A percentile compares a stretch with the other conserved stretches of the same genome.
Conservation (phyloP, 352 stramenopile genomes). For the Blastocystis sp. region DNA sequence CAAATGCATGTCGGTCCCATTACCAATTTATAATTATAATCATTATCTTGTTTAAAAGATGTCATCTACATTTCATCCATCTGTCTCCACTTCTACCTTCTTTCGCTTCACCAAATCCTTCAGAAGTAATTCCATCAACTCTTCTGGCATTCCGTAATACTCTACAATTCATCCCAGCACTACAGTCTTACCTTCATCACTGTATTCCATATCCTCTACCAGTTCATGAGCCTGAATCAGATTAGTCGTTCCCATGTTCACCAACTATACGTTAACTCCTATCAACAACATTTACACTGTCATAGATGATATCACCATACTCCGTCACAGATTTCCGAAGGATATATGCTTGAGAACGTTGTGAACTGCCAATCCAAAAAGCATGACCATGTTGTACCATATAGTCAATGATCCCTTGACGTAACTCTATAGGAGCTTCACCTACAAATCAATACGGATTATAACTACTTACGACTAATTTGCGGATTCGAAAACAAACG, state of each 20-base stretch:
- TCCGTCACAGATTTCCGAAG: not conserved
- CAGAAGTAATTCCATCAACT: conserved; percentile 45
- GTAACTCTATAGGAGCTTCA: conserved; percentile 12
- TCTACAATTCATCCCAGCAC: not conserved
- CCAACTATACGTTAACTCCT: not conserved
- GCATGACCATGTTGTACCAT: conserved; percentile 31
- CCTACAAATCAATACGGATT: not conserved
- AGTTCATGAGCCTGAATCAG: conserved; percentile 53
- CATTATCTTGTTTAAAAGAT: conserved; percentile 16
- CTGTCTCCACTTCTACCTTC: not conserved
- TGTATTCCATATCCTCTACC: conserved; percentile 35
- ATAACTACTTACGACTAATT: not conserved
- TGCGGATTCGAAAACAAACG: not conserved
- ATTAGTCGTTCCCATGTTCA: not conserved
- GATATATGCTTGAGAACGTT: conserved; percentile 50
- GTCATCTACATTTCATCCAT: conserved; percentile 1
- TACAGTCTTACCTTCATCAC: not conserved
- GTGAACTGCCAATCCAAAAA: conserved; percentile 53
- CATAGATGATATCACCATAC: not conserved
- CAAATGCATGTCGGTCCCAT: not conserved
- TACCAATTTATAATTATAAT: conserved; percentile 53
- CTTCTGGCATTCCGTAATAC: conserved; percentile 40
- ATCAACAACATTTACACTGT: not conserved
- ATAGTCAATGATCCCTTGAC: conserved; percentile 34
- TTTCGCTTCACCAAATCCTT: not conserved